Conservation (phyloP, 345 rosid genomes). For the Aurinia saxatilis region DNA sequence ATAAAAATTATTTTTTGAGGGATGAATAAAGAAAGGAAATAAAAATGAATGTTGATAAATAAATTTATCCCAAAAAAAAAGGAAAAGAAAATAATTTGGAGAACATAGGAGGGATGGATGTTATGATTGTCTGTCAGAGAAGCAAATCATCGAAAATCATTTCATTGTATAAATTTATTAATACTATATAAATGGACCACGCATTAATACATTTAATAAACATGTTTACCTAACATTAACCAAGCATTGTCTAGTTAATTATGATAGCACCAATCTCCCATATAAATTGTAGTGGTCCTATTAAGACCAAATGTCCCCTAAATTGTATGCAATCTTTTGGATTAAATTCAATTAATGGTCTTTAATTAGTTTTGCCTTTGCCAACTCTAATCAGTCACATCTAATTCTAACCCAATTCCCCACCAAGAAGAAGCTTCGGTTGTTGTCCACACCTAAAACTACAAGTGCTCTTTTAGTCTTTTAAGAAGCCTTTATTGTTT, state of each 20-base stretch:
- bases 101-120: slow-evolving; percentile 25
- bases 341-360: background rate
- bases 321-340: slow-evolving; percentile 39
- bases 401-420: slow-evolving; percentile 15
- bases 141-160: slow-evolving; percentile 22
- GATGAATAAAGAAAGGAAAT: background rate
- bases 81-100: slow-evolving; percentile 6
- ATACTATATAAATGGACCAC: slow-evolving; percentile 18
- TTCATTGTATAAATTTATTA: slow-evolving; percentile 4
- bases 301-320: slow-evolving; percentile 71
- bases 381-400: slow-evolving; percentile 24
- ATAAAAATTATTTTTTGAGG: background rate
- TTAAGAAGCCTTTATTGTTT: slow-evolving; percentile 19
- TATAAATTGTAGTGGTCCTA: slow-evolving; percentile 33
- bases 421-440: slow-evolving; percentile 32
- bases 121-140: slow-evolving; percentile 31
- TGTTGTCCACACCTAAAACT: slow-evolving; percentile 22
- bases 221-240: slow-evolving; percentile 52
- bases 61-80: no score
- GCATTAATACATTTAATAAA: slow-evolving; percentile 29
- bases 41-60: background rate
- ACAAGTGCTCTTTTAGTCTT: slow-evolving; percentile 18
- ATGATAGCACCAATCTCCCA: slow-evolving; percentile 26
- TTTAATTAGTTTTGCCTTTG: slow-evolving; percentile 15
- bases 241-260: slow-evolving; percentile 22